Evolutionary conservation across 2,329 filamentous ascomycete genomes (phyloP), one percentile per base, ranked within the genome.

Genomic region (Trichoderma sp.): DNA sequence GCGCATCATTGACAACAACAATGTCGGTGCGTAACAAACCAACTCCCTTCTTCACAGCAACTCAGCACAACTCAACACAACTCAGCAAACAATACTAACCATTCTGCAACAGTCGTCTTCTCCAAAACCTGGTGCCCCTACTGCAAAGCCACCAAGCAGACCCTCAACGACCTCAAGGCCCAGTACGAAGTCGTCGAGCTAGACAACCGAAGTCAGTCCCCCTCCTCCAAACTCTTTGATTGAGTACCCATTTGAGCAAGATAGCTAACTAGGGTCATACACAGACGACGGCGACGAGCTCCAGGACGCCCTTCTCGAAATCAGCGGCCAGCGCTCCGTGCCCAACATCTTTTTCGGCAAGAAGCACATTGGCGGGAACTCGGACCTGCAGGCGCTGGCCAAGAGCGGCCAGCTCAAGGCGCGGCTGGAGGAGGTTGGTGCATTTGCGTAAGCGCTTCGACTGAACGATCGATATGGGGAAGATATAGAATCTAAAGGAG

Each of bases 51-150:
- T 64, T 43, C 9, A 7, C n/a, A 34, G 12, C 10, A 19, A 7
- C 6, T 26, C 1, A 24, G 21, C n/a, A 4, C 7, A 28, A 26
- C 17, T 7, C 12, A n/a, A 14, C 10, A 1, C 14, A 30, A 9
- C 7, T n/a, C 1, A 17, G 3, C 9, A 30, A 14, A 2, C 14
- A 12, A 28, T 39, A 47, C 26, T 56, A 39, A 63, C 60, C n/a
- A 17, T 1, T 14, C 15, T 24, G 15, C 1, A 19, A 48, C 10
- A 91, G 91, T 95, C 73, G 91, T 99, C 77, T 99, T 99, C 85
- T 93, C 90, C 80, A 99, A 99, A 83, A 92, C 90, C 17, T 97
- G 92, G 82, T 99, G 95, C 86, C 93, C 93, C 14, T 96, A 96
- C 86, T 98, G 94, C 85, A 84, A 80, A 66, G 83, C 88, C 67